Evolutionary conservation across 257 asterid genomes (phyloP).

Genomic region (Gentiana dahurica): DNA sequence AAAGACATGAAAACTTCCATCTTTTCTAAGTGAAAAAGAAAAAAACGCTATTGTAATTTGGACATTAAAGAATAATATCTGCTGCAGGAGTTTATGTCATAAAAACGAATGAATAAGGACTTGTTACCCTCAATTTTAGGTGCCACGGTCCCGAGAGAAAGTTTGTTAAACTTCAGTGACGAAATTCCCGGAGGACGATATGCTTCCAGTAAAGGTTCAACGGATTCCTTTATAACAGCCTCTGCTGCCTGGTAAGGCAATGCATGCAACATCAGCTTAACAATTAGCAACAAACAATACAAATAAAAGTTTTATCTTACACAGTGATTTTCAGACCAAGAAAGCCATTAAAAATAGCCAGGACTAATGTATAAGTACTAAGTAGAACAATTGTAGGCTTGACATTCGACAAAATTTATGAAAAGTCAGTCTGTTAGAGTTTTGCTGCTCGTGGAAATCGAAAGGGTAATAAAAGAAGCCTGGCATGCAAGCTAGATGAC

Average conservation of each 20-base stretch:
- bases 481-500: no score
- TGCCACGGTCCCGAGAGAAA: slow-evolving; percentile 92
- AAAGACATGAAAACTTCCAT: no score
- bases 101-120: background rate
- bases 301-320: no score
- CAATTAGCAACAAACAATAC: no score
- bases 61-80: slow-evolving; percentile 16
- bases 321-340: no score
- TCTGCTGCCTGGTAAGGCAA: slow-evolving; percentile 73
- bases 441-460: no score
- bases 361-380: no score
- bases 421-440: no score
- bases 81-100: slow-evolving; percentile 2
- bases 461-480: no score
- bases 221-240: slow-evolving; percentile 86
- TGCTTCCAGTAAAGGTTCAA: slow-evolving; percentile 87
- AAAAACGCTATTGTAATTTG: background rate
- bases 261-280: background rate
- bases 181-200: slow-evolving; percentile 88
- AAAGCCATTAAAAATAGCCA: no score
- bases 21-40: background rate
- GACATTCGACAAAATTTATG: no score
- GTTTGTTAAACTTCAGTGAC: slow-evolving; percentile 79
- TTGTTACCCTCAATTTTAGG: slow-evolving; percentile 91
- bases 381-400: no score